Conservation (phyloP, 495 filamentous ascomycete species). For the Aspergillus saccharolyticus region DNA sequence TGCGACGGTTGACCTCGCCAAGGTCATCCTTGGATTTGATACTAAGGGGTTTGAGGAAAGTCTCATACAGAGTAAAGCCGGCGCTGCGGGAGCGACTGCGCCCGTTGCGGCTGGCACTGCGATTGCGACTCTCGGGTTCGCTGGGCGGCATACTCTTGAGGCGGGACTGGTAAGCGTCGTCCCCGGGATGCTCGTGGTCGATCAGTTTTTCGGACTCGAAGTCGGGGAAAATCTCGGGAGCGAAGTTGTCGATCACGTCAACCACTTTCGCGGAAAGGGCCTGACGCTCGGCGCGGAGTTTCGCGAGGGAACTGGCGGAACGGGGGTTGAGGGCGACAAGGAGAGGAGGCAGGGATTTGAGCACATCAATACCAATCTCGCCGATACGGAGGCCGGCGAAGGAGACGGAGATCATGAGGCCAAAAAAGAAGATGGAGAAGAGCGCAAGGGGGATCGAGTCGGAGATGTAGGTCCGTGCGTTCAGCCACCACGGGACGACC, state of each 20-base stretch:
- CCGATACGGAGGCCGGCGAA: conserved; percentile 94
- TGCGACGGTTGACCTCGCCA: conserved; percentile 72
- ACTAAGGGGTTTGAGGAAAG: conserved; percentile 14
- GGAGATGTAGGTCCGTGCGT: conserved; percentile 75
- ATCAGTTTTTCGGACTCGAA: conserved; percentile 53
- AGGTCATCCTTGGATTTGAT: conserved; percentile 67
- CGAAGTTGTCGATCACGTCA: conserved; percentile 87
- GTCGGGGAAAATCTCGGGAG: conserved; percentile 94
- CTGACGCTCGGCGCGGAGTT: conserved; percentile 67
- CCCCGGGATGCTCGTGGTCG: conserved; percentile 1
- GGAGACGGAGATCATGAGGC: conserved; percentile 49
- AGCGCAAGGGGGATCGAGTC: conserved; percentile 21
- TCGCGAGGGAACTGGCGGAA: conserved; percentile 75
- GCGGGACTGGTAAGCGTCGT: conserved; percentile 21
- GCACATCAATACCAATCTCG: conserved; percentile 95
- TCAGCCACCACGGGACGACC: conserved; percentile 74
- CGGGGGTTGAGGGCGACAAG: conserved; percentile 82
- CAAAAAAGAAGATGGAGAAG: conserved; percentile 2
- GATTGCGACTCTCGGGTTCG: conserved; percentile 47
- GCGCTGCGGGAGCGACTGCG: conserved; percentile 32
- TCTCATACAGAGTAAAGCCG: conserved; percentile 3
- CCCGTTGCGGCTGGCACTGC: conserved; percentile 54
- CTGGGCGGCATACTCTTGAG: conserved; percentile 19
- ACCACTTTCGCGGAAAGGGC: conserved; percentile 78
- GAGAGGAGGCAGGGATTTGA: conserved; percentile 89